These are phyloP conservation scores for Kodamaea ohmeri DNA, from an alignment of 1,139 yeast species.

Conservation along the genomic window DNA sequence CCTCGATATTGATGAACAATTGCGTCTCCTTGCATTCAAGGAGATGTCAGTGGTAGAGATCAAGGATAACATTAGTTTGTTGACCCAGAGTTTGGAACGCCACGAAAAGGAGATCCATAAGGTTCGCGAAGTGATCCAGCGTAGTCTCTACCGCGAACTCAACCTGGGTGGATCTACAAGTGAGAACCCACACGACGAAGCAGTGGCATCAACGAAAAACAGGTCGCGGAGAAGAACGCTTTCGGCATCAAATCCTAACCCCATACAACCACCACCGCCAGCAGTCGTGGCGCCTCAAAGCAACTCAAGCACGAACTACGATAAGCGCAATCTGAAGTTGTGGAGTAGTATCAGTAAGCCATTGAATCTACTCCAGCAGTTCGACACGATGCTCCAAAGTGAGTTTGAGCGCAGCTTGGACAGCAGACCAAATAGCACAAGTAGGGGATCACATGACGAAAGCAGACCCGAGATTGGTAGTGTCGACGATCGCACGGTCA, in stretches of 20 bases:
- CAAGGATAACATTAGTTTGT: slow-evolving; percentile 44
- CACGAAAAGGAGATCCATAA: slow-evolving; percentile 49
- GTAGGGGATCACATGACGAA: too few relatives aligned
- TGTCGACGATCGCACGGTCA: background rate
- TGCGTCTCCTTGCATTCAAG: slow-evolving; percentile 55
- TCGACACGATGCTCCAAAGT: slow-evolving; percentile 63
- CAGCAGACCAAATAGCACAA: background rate
- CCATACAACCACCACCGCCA: slow-evolving; percentile 7
- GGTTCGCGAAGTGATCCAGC: slow-evolving; percentile 41
- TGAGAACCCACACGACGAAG: slow-evolving; percentile 34
- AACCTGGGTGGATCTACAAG: slow-evolving; percentile 3
- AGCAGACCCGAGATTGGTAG: background rate
- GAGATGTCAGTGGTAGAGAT: slow-evolving; percentile 61
- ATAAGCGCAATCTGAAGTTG: slow-evolving; percentile 24
- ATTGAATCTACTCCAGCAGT: slow-evolving; percentile 59
- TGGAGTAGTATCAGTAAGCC: slow-evolving; percentile 55
- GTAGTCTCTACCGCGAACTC: slow-evolving; percentile 38
- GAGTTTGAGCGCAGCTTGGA: slow-evolving; percentile 51
- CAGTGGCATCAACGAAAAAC: slow-evolving; percentile 30
- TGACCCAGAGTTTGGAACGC: slow-evolving; percentile 31
- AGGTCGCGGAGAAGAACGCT: slow-evolving; percentile 24
- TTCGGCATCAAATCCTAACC: slow-evolving; percentile 16
- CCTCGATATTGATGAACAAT: slow-evolving; percentile 51
- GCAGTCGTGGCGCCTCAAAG: slow-evolving; percentile 9
- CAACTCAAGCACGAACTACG: slow-evolving; percentile 8